Evolutionary conservation across 2,329 filamentous ascomycete species (phyloP).

Genomic region (Apiospora rasikravindrae): DNA sequence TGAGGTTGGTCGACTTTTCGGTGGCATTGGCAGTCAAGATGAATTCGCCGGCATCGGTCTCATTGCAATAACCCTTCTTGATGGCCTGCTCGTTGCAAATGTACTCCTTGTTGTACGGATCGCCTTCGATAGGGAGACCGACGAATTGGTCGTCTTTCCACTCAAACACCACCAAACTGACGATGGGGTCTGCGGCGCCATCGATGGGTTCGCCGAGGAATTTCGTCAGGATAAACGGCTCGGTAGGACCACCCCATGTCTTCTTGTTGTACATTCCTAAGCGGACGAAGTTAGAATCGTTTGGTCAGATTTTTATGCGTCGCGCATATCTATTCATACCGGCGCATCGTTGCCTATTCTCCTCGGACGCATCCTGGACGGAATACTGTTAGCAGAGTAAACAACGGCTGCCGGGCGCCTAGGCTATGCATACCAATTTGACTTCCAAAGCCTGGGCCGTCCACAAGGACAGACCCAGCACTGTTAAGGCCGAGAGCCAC

Average conservation of each 20-base stretch:
- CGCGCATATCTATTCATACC: slow-evolving; percentile 45
- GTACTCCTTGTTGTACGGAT: slow-evolving; percentile 28
- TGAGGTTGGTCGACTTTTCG: slow-evolving; percentile 70
- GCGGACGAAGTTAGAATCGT: background rate
- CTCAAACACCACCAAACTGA: slow-evolving; percentile 90
- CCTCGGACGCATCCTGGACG: slow-evolving; percentile 72
- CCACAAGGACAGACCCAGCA: slow-evolving; percentile 60
- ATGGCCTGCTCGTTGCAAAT: slow-evolving; percentile 81
- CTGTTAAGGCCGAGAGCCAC: slow-evolving; percentile 55
- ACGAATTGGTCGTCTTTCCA: slow-evolving; percentile 86
- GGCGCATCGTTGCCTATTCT: slow-evolving; percentile 81
- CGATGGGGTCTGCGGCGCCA: slow-evolving; percentile 71
- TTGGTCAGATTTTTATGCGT: background rate
- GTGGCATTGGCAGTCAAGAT: slow-evolving; percentile 80
- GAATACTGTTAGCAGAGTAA: slow-evolving; percentile 24
- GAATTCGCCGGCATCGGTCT: slow-evolving; percentile 82
- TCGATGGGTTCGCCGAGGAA: slow-evolving; percentile 68
- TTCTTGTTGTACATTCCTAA: slow-evolving; percentile 92
- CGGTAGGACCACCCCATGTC: slow-evolving; percentile 84
- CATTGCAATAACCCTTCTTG: slow-evolving; percentile 72
- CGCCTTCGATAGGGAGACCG: slow-evolving; percentile 65
- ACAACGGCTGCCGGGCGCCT: slow-evolving; percentile 5
- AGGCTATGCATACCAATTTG: slow-evolving; percentile 52
- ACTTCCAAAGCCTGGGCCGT: slow-evolving; percentile 63
- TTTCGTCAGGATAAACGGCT: slow-evolving; percentile 87